Evolutionary conservation across 2,329 filamentous ascomycete species (phyloP).

Genomic region (Myriosclerotinia curreyana): DNA sequence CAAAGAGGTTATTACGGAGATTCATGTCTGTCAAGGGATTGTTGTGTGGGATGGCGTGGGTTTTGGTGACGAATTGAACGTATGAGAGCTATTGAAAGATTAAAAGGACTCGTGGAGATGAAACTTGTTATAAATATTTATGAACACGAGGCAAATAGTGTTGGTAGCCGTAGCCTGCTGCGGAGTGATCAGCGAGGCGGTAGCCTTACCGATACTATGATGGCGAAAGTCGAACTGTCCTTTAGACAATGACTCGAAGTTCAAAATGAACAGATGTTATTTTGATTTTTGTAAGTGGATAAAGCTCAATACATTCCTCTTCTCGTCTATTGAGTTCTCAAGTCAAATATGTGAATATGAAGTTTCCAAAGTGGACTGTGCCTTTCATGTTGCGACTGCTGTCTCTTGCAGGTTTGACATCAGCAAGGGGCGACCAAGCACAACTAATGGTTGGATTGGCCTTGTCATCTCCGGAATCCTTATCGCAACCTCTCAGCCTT

Average conservation of each 20-base stretch:
- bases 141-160: slow-evolving; percentile 17
- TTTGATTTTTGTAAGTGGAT: slow-evolving; percentile 9
- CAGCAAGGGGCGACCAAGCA: slow-evolving; percentile 30
- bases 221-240: slow-evolving; percentile 17
- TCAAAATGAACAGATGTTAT: slow-evolving; percentile 24
- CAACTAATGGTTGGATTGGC: slow-evolving; percentile 29
- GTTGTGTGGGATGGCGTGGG: neutral
- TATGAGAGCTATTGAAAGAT: neutral
- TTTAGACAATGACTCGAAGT: slow-evolving; percentile 22
- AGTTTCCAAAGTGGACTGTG: slow-evolving; percentile 32
- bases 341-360: slow-evolving; percentile 29
- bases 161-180: slow-evolving; percentile 12
- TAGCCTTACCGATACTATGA: slow-evolving; percentile 1
- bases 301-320: slow-evolving; percentile 4
- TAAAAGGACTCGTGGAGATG: slow-evolving; percentile 1
- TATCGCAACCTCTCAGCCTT: slow-evolving; percentile 38
- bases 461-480: slow-evolving; percentile 25
- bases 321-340: neutral
- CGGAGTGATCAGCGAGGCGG: slow-evolving; percentile 17
- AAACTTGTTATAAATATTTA: slow-evolving; percentile 14
- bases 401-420: slow-evolving; percentile 37
- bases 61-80: neutral
- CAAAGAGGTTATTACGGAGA: slow-evolving; percentile 46
- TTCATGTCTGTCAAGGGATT: slow-evolving; percentile 31
- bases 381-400: slow-evolving; percentile 35